These are phyloP conservation scores for Pseudozyma pruni DNA, from an alignment of 1,284 basidiomycete genomes.

Conservation along the genomic window DNA sequence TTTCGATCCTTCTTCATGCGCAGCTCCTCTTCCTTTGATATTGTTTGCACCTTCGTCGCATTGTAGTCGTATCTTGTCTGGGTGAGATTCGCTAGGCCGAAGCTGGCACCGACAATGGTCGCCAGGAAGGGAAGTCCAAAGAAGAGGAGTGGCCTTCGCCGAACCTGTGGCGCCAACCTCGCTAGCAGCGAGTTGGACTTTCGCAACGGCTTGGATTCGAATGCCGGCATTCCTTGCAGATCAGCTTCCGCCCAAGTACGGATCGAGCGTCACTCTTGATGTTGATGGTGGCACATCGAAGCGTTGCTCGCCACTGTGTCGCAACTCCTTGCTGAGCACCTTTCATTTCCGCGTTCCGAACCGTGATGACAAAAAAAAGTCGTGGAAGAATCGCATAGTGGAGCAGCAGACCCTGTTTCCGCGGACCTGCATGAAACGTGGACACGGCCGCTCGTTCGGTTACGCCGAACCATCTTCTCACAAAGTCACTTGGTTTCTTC, in stretches of 20 bases:
- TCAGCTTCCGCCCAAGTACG: not conserved
- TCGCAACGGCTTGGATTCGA: constrained; percentile 47
- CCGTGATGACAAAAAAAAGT: constrained; percentile 2
- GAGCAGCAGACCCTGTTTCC: not conserved
- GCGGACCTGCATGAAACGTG: constrained; percentile 17
- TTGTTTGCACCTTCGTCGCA: constrained; percentile 78
- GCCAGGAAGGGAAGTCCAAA: constrained; percentile 90
- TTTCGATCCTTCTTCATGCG: constrained; percentile 81
- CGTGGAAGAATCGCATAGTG: constrained; percentile 3
- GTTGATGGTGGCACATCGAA: too few species aligned
- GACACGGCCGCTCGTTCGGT: constrained; percentile 2
- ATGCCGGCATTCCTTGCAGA: constrained; percentile 34
- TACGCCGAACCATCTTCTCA: constrained; percentile 1
- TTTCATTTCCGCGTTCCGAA: constrained; percentile 1
- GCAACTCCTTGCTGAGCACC: not conserved
- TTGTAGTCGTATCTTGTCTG: constrained; percentile 91
- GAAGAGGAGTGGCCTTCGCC: constrained; percentile 70
- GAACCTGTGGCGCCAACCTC: constrained; percentile 52
- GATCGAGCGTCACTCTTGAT: not conserved
- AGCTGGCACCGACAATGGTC: constrained; percentile 87
- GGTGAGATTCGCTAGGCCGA: constrained; percentile 83
- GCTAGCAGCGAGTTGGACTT: constrained; percentile 30
- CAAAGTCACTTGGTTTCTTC: not conserved
- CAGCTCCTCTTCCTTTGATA: constrained; percentile 85
- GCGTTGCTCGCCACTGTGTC: not conserved